A percentile compares a stretch with the other conserved stretches of the same genome.
Conservation (phyloP, 305 asterid genomes). For the Fraxinus angustifolia region DNA sequence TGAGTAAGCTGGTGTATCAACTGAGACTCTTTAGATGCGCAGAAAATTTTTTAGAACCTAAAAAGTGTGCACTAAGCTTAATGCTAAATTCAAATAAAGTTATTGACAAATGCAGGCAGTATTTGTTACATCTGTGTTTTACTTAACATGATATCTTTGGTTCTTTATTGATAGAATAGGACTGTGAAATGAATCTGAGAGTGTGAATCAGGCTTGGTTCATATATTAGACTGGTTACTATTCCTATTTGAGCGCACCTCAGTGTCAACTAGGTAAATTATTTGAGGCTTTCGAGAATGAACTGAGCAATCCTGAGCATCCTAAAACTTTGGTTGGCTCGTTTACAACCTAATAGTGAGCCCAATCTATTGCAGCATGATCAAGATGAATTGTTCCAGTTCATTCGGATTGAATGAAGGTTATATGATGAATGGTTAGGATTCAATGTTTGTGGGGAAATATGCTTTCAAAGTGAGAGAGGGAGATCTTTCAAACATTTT, state of each 20-base stretch:
- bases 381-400: neutral
- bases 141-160: neutral
- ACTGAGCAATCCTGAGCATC: neutral
- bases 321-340: neutral
- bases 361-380: neutral
- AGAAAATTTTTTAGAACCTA: neutral
- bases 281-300: neutral
- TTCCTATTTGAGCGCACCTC: neutral
- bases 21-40: neutral
- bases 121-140: neutral
- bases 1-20: neutral
- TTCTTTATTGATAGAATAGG: neutral
- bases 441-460: neutral
- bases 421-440: neutral
- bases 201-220: neutral
- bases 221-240: neutral
- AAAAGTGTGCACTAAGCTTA: neutral
- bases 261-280: neutral
- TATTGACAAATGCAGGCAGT: neutral
- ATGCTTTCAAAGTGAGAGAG: neutral
- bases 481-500: neutral
- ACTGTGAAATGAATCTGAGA: neutral
- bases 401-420: neutral
- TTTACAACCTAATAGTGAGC: neutral
- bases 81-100: neutral